Evolutionary conservation across 2,329 filamentous ascomycete species (phyloP), one percentile per base, ranked within the genome.

Genomic region (Fusarium miscanthi): DNA sequence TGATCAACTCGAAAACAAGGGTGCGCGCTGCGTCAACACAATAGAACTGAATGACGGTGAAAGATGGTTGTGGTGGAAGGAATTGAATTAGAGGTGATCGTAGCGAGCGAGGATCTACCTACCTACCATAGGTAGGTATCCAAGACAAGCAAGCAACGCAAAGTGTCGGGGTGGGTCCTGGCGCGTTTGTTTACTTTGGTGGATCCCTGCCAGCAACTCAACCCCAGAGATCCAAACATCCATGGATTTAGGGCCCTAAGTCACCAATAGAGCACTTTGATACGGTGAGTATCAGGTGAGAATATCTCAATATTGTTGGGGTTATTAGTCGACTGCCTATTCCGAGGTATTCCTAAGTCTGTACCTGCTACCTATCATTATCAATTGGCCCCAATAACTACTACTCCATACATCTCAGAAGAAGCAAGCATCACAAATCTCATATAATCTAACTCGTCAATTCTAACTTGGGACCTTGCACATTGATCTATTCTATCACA

Each of bases 181-280:
- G 78, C 78, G 79, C 77, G 79, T 80, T 80, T 81, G 79, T 81
- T 81, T 81, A 81, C 79, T 76, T 78, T 74, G 72, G 69, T 76
- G 64, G 66, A 54, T 69, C 59, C 46, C 41, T 52, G 53, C 41
- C 41, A 58, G 43, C 31, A 30, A 25, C 23, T 49, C 38, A 54
- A 72, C 42, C 64, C 49, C 61, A 53, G 64, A 73, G 66, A 73
- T 70, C 70, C 56, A 73, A 73, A 53, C 35, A 53, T 27, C 73
- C 70, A 73, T 51, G 54, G 51, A 48, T 57, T 38, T 33, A 8
- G 30, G 37, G 49, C 31, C 19, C 23, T 12, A 8, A 19, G 37
- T 61, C 57, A 43, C 53, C 49, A 66, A 60, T 53, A 14, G 25
- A 41, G 31, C 31, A 31, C 37, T 41, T 41, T 59, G 65, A 57